Conservation (phyloP, 2,329 filamentous ascomycete genomes). For the Pseudogymnoascus destructans region DNA sequence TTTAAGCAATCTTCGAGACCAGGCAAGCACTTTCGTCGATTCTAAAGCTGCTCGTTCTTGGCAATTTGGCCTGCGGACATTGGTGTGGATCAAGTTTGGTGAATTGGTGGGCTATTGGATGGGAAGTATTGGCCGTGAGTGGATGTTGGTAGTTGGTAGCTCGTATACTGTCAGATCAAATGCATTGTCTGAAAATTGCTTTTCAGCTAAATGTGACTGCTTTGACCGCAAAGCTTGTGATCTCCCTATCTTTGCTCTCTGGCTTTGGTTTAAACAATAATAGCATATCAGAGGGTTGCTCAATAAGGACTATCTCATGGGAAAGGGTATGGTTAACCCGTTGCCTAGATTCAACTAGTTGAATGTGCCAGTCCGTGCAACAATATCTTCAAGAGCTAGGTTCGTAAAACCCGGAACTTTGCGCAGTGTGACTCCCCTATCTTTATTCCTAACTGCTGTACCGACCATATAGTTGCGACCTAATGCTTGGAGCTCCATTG, state of each 20-base stretch:
- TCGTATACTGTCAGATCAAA: background rate
- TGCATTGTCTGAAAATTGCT: background rate
- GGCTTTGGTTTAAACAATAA: background rate
- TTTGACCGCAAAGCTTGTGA: background rate
- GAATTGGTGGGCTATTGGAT: background rate
- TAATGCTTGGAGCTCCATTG: constrained; percentile 21
- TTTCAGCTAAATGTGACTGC: background rate
- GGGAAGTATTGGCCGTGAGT: background rate
- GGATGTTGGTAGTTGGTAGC: background rate
- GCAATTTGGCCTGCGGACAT: background rate
- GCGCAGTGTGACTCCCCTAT: background rate
- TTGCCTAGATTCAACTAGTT: background rate
- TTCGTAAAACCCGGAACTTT: background rate
- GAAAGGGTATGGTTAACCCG: background rate
- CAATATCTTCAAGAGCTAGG: background rate
- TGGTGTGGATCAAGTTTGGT: background rate
- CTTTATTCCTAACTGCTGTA: constrained; percentile 15
- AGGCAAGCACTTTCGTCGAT: background rate
- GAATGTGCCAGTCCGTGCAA: background rate
- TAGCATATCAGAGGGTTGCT: background rate
- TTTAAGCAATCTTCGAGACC: background rate
- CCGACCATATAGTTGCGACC: constrained; percentile 24
- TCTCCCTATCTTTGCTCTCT: background rate
- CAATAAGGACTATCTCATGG: background rate
- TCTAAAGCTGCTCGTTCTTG: background rate